Base-by-base conservation (phyloP, 1,284 basidiomycete genomes). In the Cryptococcus sp. region DNA sequence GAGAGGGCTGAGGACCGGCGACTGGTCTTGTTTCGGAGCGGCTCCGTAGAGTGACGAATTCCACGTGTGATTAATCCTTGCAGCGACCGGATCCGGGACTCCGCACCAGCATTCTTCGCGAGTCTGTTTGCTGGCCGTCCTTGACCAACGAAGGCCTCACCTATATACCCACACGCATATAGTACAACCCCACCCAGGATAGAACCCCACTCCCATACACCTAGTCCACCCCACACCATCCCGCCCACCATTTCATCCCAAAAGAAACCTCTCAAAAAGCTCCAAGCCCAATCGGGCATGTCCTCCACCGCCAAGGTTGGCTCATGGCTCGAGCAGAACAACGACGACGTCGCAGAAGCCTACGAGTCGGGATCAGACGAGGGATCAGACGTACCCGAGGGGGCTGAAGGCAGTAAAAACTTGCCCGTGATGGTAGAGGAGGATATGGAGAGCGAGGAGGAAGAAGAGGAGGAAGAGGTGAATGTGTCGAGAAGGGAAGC, bases 241-340 rank as follows among this genome's bases (percentile, higher is more conserved):
- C 12, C 16, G n/a, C 23, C 33, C 62, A 63, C 21, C 46, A 63
- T 63, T 40, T 53, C 62, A 21, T 44, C 53, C 20, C 28, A 28
- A 21, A 52, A 59, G 23, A 64, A 60, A 45, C 65, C 72, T 9
- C 64, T 71, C 57, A 60, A 60, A 42, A 74, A 73, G 63, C 70
- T 76, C 9, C 68, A 73, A 54, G 65, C 64, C 60, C 67, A 68
- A 53, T 61, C 65, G 47, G 65, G 62, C 50, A 74, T 74, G 71
- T 59, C 72, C 39, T 50, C 73, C 16, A 66, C 63, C 45, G 64
- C 60, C 35, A 77, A 77, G 63, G 75, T 77, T 62, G 75, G 75
- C 46, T 69, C 71, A 52, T 77, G 76, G 76, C 66, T 76, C 13
- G 68, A 70, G 53, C 65, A 69, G 24, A 67, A 61, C 50, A 55